Conservation (phyloP, 768 basidiomycete genomes). For the Lyophyllum shimeji region DNA sequence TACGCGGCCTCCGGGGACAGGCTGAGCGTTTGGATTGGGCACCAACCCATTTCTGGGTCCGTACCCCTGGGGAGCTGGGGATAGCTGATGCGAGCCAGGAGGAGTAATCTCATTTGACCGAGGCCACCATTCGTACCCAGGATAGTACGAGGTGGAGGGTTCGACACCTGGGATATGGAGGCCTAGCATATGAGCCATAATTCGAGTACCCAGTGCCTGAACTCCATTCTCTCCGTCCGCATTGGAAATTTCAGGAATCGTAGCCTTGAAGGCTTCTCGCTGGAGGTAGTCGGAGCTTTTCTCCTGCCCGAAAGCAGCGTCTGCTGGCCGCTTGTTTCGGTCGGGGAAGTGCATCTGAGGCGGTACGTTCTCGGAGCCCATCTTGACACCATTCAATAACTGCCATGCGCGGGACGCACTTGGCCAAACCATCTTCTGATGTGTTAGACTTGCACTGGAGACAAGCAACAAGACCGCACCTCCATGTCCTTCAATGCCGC, state of each 20-base stretch:
- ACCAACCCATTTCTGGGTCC: conserved; percentile 1
- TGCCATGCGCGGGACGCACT: conserved; percentile 67
- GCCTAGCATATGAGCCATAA: conserved; percentile 75
- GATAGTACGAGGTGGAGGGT: conserved; percentile 53
- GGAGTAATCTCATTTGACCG: conserved; percentile 33
- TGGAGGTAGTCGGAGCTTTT: conserved; percentile 45
- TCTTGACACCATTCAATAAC: conserved; percentile 64
- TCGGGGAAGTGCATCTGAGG: conserved; percentile 38
- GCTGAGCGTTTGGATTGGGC: conserved; percentile 1
- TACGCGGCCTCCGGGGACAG: conserved; percentile 1
- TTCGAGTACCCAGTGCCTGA: conserved; percentile 61
- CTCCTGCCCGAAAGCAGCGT: conserved; percentile 63
- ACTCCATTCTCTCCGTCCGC: conserved; percentile 42
- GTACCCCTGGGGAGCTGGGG: conserved; percentile 14
- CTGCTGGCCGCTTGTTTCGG: conserved; percentile 57
- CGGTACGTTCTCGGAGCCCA: conserved; percentile 44
- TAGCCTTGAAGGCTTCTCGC: conserved; percentile 35
- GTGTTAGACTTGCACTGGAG: conserved; percentile 6
- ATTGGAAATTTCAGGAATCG: conserved; percentile 21
- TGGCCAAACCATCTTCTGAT: conserved; percentile 62
- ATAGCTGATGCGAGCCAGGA: conserved; percentile 16
- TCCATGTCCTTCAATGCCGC: conserved; percentile 65
- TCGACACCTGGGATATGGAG: conserved; percentile 65
- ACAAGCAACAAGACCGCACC: conserved; percentile 34
- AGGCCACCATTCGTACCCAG: conserved; percentile 71